Conservation (phyloP, 1,139 yeast genomes). For the Protomyces inundatus region DNA sequence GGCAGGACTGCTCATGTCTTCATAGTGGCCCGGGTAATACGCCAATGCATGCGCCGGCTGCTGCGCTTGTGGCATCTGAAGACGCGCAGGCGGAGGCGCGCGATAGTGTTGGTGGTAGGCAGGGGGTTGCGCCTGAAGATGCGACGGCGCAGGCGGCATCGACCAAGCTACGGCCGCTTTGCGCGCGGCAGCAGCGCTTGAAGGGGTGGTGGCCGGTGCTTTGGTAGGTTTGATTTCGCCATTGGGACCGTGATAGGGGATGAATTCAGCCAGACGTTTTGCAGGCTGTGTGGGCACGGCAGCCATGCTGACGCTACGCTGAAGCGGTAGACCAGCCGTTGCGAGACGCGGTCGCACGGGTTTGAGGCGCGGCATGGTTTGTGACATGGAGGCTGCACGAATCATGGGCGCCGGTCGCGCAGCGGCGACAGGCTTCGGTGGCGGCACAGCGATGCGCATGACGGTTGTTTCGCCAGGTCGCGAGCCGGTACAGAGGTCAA, state of each 20-base stretch:
- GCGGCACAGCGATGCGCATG: slow-evolving; percentile 5
- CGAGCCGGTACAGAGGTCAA: neutral
- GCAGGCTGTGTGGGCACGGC: slow-evolving; percentile 9
- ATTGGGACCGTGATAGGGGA: neutral
- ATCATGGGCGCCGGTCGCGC: slow-evolving; percentile 10
- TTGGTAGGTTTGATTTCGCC: neutral
- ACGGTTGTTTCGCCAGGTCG: slow-evolving; percentile 6
- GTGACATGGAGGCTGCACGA: slow-evolving; percentile 11
- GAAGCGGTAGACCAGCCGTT: slow-evolving; percentile 3
- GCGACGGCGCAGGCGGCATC: neutral
- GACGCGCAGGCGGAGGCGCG: neutral
- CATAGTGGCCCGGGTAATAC: neutral
- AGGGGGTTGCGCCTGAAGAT: neutral
- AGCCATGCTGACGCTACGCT: slow-evolving; percentile 18
- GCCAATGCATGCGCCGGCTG: neutral
- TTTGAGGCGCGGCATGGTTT: slow-evolving; percentile 9
- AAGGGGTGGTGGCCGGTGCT: neutral
- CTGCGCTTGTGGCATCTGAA: neutral
- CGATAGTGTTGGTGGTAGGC: neutral
- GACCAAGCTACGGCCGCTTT: neutral
- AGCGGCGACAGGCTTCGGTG: neutral
- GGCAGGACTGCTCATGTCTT: neutral
- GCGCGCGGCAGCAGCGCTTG: neutral
- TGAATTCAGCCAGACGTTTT: neutral
- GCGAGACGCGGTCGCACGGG: slow-evolving; percentile 1